Base-by-base conservation (phyloP, 108 stramenopile genomes). In the Pseudonitzschia delicatissima region DNA sequence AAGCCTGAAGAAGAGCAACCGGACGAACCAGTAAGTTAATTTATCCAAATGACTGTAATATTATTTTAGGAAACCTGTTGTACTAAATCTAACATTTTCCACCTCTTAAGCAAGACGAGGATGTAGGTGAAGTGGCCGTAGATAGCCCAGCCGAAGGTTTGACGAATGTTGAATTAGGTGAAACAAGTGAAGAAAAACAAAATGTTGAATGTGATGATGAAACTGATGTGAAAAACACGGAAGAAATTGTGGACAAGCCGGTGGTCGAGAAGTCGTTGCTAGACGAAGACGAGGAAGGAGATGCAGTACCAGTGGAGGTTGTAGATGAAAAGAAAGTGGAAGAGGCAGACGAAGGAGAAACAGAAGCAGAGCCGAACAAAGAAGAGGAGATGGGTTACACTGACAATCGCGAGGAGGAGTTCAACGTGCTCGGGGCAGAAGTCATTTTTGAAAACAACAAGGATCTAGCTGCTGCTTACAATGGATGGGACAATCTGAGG, bases 401-500 rank as follows among this genome's bases (percentile, higher is more conserved):
- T 4, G 29, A 45, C 17, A 42, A 34, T 15, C 64, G 45, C 4
- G 57, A 73, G 27, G 45, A 65, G 21, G 72, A 73, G 49, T 6
- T 18, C 4, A 42, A 49, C 44, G 62, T 45, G 31, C 26, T 74
- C 4, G 77, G 80, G n/a, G 65, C 49, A 26, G 68, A 68, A 29
- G 63, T 77, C 36, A 31, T 69, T 33, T 74, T 73, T 68, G 51
- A 53, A 29, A 45, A 60, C 15, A 62, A 64, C 37, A 9, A 21
- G n/a, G 33, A 64, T 49, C 45, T 45, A 48, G 33, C 64, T 21
- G 13, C 31, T 40, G 28, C 51, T 26, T 50, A 57, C 57, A 71
- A 73, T 55, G 78, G 75, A 28, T 83, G 82, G 84, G 78, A 80
- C 49, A 85, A 79, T 66, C 50, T 82, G 45, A 63, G n/a, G 72